Evolutionary conservation across 2,329 filamentous ascomycete genomes (phyloP).

Genomic region (Lecanicillium sp.): DNA sequence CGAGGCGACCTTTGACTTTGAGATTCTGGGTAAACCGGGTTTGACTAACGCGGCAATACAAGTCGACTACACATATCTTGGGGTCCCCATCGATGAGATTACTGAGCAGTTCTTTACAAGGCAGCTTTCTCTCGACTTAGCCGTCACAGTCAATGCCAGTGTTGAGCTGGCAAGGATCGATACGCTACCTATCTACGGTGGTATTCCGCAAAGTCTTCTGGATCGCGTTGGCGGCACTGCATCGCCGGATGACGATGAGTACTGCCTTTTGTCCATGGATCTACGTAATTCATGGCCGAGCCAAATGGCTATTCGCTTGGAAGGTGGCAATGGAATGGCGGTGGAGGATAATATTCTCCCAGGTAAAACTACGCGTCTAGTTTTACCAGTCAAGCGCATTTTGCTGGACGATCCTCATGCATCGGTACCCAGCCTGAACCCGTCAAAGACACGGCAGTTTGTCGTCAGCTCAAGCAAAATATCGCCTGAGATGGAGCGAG

Average conservation of each 20-base stretch:
- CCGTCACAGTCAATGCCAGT: constrained; percentile 86
- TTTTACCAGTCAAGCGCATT: constrained; percentile 69
- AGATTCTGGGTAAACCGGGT: constrained; percentile 80
- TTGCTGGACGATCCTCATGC: constrained; percentile 72
- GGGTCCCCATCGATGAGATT: constrained; percentile 60
- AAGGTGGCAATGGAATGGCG: constrained; percentile 42
- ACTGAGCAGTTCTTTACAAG: constrained; percentile 75
- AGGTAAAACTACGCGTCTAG: constrained; percentile 65
- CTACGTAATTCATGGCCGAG: constrained; percentile 87
- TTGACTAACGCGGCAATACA: constrained; percentile 74
- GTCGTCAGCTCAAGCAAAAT: constrained; percentile 78
- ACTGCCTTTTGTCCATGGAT: constrained; percentile 76
- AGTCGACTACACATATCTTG: constrained; percentile 81
- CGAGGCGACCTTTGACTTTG: constrained; percentile 69
- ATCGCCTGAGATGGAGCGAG: constrained; percentile 71
- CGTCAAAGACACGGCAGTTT: constrained; percentile 81
- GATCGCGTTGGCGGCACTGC: constrained; percentile 32
- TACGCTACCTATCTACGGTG: constrained; percentile 63
- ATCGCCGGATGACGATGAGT: constrained; percentile 47
- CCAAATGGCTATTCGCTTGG: constrained; percentile 61
- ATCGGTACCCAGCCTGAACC: constrained; percentile 73
- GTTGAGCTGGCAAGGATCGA: constrained; percentile 78
- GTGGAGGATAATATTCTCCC: constrained; percentile 56
- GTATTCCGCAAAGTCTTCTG: constrained; percentile 59
- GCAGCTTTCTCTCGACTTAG: constrained; percentile 73